Conservation (phyloP, 768 basidiomycete species). For the Lyophyllum decastes region DNA sequence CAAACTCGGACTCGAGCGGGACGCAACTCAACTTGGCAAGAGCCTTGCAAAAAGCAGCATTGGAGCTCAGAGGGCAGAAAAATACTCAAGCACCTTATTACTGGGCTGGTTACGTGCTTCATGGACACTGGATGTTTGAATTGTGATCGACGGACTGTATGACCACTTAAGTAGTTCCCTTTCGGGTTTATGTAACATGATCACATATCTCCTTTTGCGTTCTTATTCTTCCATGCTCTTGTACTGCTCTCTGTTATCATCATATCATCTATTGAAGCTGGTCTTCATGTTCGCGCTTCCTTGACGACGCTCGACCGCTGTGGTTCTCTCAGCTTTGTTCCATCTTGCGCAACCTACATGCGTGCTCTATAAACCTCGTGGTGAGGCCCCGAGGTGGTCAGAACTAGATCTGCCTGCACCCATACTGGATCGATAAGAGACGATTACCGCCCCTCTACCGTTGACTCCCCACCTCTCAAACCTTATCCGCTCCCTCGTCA, state of each 20-base stretch:
- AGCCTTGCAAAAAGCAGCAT: background rate
- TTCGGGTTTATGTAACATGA: background rate
- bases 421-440: background rate
- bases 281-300: background rate
- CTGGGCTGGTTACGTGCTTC: slow-evolving; percentile 1
- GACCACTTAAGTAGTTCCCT: background rate
- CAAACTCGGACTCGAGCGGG: too few species aligned
- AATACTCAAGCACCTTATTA: background rate
- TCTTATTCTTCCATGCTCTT: background rate
- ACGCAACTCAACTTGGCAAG: background rate
- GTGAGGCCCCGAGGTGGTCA: background rate
- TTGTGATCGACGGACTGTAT: background rate
- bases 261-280: background rate
- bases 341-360: background rate
- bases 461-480: background rate
- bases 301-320: background rate
- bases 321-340: background rate
- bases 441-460: background rate
- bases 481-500: background rate
- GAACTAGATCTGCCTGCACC: background rate
- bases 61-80: background rate
- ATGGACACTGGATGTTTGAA: slow-evolving; percentile 1
- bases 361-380: background rate
- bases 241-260: background rate
- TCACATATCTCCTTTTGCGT: background rate